phyloP scores from a whole-genome alignment of 1,139 yeast species.

The Groenewaldozyma auringiensis region DNA sequence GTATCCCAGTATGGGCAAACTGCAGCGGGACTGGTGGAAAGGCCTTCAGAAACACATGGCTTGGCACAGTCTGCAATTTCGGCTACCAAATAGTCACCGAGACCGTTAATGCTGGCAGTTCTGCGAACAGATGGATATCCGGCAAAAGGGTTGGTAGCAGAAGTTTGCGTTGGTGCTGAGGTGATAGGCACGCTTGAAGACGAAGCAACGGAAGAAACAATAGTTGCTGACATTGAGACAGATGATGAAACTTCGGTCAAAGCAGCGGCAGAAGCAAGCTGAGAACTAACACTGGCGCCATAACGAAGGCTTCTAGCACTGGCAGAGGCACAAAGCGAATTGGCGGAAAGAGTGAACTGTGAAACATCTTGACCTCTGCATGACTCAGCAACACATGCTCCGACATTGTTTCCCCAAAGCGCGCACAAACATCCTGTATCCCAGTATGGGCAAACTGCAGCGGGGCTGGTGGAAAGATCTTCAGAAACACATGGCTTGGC shows the following conservation, averaged over 20 bases:
- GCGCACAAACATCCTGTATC: conserved; percentile 48
- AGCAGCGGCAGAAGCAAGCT: conserved; percentile 33
- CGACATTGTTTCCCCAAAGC: conserved; percentile 46
- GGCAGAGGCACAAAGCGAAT: conserved; percentile 38
- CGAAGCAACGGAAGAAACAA: conserved; percentile 8
- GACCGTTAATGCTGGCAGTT: conserved; percentile 46
- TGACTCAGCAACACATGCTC: conserved; percentile 38
- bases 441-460: conserved; percentile 41
- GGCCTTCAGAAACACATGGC: conserved; percentile 26
- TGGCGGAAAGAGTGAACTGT: conserved; percentile 37
- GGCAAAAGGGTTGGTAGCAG: conserved; percentile 6
- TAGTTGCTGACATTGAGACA: background rate
- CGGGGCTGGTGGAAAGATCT: conserved; percentile 11
- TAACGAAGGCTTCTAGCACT: conserved; percentile 36
- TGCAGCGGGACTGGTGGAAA: conserved; percentile 12
- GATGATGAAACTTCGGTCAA: conserved; percentile 8
- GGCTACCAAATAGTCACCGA: conserved; percentile 43
- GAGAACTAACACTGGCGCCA: conserved; percentile 36
- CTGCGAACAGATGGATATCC: conserved; percentile 44
- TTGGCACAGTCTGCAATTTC: conserved; percentile 41
- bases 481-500: conserved; percentile 31
- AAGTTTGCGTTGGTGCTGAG: background rate
- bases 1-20: conserved; percentile 49
- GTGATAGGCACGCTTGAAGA: conserved; percentile 9
- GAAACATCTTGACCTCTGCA: conserved; percentile 39